These are phyloP conservation scores for Rhododendron mucronatum DNA, from an alignment of 148 eudicot species.

Conservation along the genomic window DNA sequence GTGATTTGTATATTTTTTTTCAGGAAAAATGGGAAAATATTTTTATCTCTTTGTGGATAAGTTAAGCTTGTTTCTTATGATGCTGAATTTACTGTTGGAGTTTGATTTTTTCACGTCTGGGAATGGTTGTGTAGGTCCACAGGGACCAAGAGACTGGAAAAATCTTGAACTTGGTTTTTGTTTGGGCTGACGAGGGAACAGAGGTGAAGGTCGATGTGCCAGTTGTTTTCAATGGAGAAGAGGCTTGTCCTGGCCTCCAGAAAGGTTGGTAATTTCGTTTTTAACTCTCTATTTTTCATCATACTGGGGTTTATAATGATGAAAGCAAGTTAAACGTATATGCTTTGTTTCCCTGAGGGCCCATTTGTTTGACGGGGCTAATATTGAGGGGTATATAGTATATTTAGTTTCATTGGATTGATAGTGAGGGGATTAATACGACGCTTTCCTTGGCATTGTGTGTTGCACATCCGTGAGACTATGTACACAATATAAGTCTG, in stretches of 20 bases:
- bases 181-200: slow-evolving; percentile 84
- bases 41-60: neutral
- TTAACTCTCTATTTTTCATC: neutral
- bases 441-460: neutral
- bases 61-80: neutral
- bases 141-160: slow-evolving; percentile 63
- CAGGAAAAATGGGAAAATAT: neutral
- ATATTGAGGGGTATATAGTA: neutral
- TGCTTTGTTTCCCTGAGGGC: neutral
- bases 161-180: slow-evolving; percentile 79
- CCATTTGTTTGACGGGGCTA: neutral
- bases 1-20: neutral
- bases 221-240: slow-evolving; percentile 74
- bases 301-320: neutral
- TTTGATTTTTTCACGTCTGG: slow-evolving; percentile 10
- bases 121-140: slow-evolving; percentile 48
- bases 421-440: neutral
- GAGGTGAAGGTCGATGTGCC: slow-evolving; percentile 72
- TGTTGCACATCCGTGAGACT: neutral
- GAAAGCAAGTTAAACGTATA: neutral
- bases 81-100: neutral
- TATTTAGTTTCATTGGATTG: neutral
- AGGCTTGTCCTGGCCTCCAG: slow-evolving; percentile 63
- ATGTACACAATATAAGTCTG: neutral
- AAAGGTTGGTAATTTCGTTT: slow-evolving; percentile 51